These are phyloP conservation scores for Circinella umbellata DNA, from an alignment of 371 early-diverging fungal species.

Conservation along the genomic window DNA sequence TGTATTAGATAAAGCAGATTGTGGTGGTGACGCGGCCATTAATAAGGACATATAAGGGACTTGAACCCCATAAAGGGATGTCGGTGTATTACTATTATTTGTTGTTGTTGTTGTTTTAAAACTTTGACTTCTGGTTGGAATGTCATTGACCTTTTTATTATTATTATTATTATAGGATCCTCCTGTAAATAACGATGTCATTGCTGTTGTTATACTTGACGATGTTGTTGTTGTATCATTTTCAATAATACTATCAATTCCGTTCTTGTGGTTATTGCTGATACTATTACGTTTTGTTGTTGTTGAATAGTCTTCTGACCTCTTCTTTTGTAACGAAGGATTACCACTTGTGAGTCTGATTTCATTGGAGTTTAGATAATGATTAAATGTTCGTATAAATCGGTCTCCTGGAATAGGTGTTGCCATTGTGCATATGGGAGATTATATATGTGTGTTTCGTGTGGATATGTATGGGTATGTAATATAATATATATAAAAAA, in stretches of 20 bases:
- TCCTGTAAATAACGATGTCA: constrained; percentile 30
- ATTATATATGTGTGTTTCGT: background rate
- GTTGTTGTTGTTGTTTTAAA: constrained; percentile 4
- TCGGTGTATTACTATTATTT: constrained; percentile 18
- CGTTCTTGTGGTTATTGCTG: constrained; percentile 11
- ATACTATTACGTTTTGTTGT: background rate
- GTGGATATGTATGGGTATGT: background rate
- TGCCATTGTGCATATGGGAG: constrained; percentile 29
- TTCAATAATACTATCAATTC: background rate
- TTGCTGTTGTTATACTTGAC: constrained; percentile 4
- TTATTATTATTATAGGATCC: constrained; percentile 26
- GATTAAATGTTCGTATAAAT: constrained; percentile 62
- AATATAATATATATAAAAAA: background rate
- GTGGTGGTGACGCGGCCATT: constrained; percentile 45
- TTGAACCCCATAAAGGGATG: constrained; percentile 32
- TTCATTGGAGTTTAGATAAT: constrained; percentile 64
- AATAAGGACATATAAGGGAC: constrained; percentile 52
- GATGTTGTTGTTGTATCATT: constrained; percentile 26
- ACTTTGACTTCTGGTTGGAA: constrained; percentile 21
- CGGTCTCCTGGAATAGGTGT: constrained; percentile 54
- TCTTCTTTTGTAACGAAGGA: constrained; percentile 15
- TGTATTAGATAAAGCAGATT: constrained; percentile 34
- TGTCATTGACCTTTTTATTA: constrained; percentile 21
- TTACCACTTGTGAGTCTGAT: constrained; percentile 23
- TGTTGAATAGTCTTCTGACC: background rate